Evolutionary conservation across 345 rosid genomes (phyloP).

Genomic region (Pistacia vera): DNA sequence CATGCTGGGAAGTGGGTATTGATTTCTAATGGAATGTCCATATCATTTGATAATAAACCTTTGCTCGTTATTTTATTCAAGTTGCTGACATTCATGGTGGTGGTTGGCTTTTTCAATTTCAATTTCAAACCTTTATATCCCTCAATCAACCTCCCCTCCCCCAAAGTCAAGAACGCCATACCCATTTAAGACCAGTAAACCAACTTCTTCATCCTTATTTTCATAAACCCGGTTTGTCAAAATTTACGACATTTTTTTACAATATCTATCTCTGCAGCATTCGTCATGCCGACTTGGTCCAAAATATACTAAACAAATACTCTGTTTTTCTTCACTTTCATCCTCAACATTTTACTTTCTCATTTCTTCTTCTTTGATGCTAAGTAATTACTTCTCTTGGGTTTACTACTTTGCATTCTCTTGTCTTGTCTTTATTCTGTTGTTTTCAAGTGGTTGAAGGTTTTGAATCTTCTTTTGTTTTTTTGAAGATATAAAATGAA

Average conservation of each 20-base stretch:
- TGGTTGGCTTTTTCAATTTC: background rate
- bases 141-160: background rate
- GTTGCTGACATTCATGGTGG: background rate
- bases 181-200: background rate
- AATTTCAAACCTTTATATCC: too few species aligned
- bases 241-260: too few species aligned
- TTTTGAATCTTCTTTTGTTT: background rate
- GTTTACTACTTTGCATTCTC: background rate
- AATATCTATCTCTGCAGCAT: background rate
- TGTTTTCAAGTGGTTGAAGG: background rate
- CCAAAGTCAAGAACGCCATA: background rate
- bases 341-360: background rate
- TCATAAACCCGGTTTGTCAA: too few species aligned
- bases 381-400: background rate
- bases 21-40: too few species aligned
- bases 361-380: too few species aligned
- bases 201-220: background rate
- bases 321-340: background rate
- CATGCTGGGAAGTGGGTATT: too few species aligned
- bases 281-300: constrained; percentile 19
- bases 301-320: background rate
- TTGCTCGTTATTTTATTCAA: too few species aligned
- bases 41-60: too few species aligned
- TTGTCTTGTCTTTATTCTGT: background rate
- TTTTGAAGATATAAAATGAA: background rate